Percentiles rank a stretch among this genome's conserved stretches.
phyloP scores from a whole-genome alignment of 805 yeast genomes.

The Barnettozyma vustinii region DNA sequence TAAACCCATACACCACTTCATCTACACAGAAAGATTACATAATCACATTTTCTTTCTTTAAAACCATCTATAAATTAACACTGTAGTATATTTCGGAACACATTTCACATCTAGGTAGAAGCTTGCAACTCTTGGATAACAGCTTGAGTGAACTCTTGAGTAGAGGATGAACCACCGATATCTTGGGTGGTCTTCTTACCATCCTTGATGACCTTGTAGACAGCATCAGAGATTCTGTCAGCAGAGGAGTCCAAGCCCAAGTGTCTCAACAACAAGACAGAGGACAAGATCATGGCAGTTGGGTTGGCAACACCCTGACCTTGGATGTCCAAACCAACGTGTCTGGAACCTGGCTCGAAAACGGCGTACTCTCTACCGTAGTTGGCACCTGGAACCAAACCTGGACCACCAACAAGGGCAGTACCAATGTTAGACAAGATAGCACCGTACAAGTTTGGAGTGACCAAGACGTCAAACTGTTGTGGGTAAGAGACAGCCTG shows the following conservation, averaged over 20 bases:
- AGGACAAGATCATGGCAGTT: conserved; percentile 91
- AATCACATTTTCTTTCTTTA: neutral
- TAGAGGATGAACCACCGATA: conserved; percentile 84
- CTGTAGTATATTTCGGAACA: neutral
- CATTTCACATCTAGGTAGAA: conserved; percentile 6
- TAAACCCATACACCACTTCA: neutral
- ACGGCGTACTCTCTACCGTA: conserved; percentile 97
- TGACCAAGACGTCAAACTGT: conserved; percentile 95
- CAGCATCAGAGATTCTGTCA: conserved; percentile 82
- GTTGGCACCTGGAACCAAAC: conserved; percentile 97
- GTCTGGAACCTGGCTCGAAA: conserved; percentile 99
- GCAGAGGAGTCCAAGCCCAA: conserved; percentile 83
- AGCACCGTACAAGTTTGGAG: conserved; percentile 98
- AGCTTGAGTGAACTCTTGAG: conserved; percentile 93
- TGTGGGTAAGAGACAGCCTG: conserved; percentile 98
- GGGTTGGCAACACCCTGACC: conserved; percentile 97
- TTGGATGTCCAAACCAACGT: conserved; percentile 94
- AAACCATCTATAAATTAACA: conserved; percentile 8
- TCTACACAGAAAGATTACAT: neutral
- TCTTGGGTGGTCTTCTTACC: conserved; percentile 83
- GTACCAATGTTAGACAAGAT: conserved; percentile 97
- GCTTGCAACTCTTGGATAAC: conserved; percentile 43
- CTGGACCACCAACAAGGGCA: conserved; percentile 95
- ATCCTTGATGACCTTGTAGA: conserved; percentile 83
- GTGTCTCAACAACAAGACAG: conserved; percentile 91